Evolutionary conservation across 768 basidiomycete genomes (phyloP), one percentile per base, ranked within the genome.

Genomic region (Termitomyces sp.): DNA sequence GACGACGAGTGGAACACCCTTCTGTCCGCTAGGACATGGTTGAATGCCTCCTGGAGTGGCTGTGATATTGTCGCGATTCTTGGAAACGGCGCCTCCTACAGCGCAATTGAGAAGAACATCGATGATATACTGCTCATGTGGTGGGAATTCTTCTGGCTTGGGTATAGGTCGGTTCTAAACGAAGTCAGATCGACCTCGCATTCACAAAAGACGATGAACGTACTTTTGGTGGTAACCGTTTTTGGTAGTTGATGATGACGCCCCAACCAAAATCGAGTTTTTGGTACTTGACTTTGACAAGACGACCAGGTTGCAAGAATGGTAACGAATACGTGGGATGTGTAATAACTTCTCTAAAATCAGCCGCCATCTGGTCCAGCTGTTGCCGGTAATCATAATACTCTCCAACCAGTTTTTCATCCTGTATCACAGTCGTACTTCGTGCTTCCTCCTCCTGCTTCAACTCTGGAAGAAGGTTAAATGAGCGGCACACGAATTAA

Each of bases 261-360:
- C 96, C 96, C 97, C 97, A 98, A 10, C 96, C 96, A 71, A 96
- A 98, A 72, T 99, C 91, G 14, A 87, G 75, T 41, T 89, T 87
- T 62, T 88, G 84, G 70, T 97, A 82, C 69, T 90, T 90, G 66
- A 99, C 82, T 68, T 90, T 91, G 50, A 98, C 91, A n/a, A 98
- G 78, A 4, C 97, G 87, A 33, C 97, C 97, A 23, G 87, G 79
- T 67, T 97, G 90, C 12, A 99, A 78, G 81, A 98, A 98, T 0
- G 95, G 95, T 28, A 98, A 72, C n/a, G 89, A 84, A 73, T 98
- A 98, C 2, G 86, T 89, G 3, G 97, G 97, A 68, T 98, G 97
- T 0, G 94, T 96, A 69, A 98, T 84, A 62, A 98, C 94, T 51
- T 91, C 88, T 49, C 87, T 82, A 72, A 98, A 94, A 72, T 99